These are phyloP conservation scores for Lachancea mirantina DNA, from an alignment of 805 yeast species.

Conservation along the genomic window DNA sequence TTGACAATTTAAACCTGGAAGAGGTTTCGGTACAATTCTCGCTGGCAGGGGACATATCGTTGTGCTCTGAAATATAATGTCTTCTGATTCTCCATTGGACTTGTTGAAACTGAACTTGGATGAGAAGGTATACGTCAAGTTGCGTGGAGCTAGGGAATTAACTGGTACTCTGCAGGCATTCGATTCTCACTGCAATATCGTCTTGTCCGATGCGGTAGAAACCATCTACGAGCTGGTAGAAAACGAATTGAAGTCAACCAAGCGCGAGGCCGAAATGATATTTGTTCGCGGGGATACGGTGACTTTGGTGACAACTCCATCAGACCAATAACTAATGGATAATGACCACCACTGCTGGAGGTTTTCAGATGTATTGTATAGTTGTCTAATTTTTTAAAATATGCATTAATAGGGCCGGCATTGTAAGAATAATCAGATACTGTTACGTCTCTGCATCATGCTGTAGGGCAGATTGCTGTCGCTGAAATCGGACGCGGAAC, in stretches of 20 bases:
- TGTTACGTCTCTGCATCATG: slow-evolving; percentile 51
- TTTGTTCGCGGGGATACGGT: slow-evolving; percentile 98
- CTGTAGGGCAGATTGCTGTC: slow-evolving; percentile 29
- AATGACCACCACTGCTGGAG: slow-evolving; percentile 5
- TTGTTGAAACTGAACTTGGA: slow-evolving; percentile 79
- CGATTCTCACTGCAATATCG: slow-evolving; percentile 95
- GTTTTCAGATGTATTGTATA: slow-evolving; percentile 2
- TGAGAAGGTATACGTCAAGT: slow-evolving; percentile 77
- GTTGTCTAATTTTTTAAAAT: neutral
- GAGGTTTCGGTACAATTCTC: too few species aligned
- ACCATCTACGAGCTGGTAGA: slow-evolving; percentile 57
- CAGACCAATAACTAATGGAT: slow-evolving; percentile 8
- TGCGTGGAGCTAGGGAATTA: slow-evolving; percentile 91
- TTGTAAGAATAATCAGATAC: slow-evolving; percentile 35
- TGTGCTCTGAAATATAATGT: too few species aligned
- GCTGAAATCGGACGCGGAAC: slow-evolving; percentile 27
- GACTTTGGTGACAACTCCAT: slow-evolving; percentile 60
- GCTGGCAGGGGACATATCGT: too few species aligned
- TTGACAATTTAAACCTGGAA: too few species aligned
- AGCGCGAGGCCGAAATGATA: slow-evolving; percentile 73
- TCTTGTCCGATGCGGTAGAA: slow-evolving; percentile 86
- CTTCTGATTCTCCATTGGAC: slow-evolving; percentile 75
- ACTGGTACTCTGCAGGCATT: slow-evolving; percentile 86
- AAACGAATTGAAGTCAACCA: slow-evolving; percentile 37
- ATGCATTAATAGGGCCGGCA: neutral